Percentiles rank a stretch among this genome's conserved stretches.
Evolutionary conservation across 805 yeast species (phyloP).

Genomic region (Scheffersomyces lignosus): DNA sequence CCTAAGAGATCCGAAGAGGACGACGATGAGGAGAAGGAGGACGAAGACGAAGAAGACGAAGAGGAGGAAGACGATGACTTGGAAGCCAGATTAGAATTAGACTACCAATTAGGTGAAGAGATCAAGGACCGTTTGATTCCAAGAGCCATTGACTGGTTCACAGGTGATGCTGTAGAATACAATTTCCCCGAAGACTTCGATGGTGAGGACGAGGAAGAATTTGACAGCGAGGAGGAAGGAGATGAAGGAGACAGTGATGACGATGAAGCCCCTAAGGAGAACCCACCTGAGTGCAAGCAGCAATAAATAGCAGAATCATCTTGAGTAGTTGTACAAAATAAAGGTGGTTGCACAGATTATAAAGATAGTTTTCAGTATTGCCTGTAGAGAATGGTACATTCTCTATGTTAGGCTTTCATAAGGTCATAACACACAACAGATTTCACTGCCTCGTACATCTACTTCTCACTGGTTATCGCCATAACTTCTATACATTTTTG

Average conservation of each 20-base stretch:
- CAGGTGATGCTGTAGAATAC: conserved; percentile 91
- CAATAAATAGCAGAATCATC: conserved; percentile 40
- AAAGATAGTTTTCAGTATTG: no score
- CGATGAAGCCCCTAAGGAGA: conserved; percentile 57
- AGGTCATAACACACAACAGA: no score
- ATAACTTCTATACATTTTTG: no score
- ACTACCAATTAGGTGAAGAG: conserved; percentile 94
- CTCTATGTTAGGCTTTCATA: no score
- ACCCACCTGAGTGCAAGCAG: conserved; percentile 79
- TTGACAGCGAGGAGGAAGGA: conserved; percentile 60
- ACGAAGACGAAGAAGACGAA: conserved; percentile 40
- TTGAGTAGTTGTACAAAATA: no score
- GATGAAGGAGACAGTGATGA: conserved; percentile 65
- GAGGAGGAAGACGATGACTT: conserved; percentile 64
- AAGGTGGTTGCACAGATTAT: no score
- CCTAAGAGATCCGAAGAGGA: conserved; percentile 49
- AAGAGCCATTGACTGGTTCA: conserved; percentile 97
- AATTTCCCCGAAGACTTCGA: conserved; percentile 56
- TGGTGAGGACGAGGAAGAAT: conserved; percentile 61
- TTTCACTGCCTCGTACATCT: no score
- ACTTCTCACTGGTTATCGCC: no score
- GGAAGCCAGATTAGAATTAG: conserved; percentile 83
- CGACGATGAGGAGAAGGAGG: conserved; percentile 52
- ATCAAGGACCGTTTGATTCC: conserved; percentile 94
- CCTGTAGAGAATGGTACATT: no score